A percentile compares a stretch with the other conserved stretches of the same genome.
Evolutionary conservation across 441 rosid genomes (phyloP).

Genomic region (Aleurites moluccanus): DNA sequence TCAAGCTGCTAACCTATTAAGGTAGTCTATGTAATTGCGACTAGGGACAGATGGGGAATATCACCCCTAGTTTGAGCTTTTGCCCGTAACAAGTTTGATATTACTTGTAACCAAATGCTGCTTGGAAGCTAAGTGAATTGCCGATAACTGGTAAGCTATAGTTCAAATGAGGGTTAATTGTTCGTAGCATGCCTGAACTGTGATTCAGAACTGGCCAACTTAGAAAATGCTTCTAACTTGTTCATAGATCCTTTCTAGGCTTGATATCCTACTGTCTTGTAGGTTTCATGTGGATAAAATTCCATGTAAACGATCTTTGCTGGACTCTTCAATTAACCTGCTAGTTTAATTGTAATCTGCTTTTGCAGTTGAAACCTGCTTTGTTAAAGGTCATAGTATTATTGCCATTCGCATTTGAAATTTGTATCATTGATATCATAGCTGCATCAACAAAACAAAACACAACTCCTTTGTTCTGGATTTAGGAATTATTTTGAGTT

Average conservation of each 20-base stretch:
- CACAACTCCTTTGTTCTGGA: no score
- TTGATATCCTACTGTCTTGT: background rate
- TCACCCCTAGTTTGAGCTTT: constrained; percentile 6
- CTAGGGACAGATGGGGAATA: background rate
- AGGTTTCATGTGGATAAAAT: background rate
- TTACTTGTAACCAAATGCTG: background rate
- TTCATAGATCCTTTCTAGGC: background rate
- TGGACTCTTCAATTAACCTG: background rate
- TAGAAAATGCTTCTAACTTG: background rate
- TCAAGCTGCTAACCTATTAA: background rate
- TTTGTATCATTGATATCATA: no score
- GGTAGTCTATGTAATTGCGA: background rate
- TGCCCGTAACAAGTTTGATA: background rate
- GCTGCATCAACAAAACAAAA: no score
- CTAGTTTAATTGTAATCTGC: background rate
- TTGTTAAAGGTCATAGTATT: no score
- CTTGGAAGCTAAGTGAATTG: background rate
- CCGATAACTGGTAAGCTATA: background rate
- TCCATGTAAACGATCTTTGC: constrained; percentile 1
- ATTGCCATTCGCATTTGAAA: no score
- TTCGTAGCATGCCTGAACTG: background rate
- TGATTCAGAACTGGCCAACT: background rate
- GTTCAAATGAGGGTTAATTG: background rate
- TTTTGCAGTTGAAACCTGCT: background rate
- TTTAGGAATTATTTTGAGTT: no score